Evolutionary conservation across 768 basidiomycete species (phyloP).

Genomic region (Lactarius quietus): DNA sequence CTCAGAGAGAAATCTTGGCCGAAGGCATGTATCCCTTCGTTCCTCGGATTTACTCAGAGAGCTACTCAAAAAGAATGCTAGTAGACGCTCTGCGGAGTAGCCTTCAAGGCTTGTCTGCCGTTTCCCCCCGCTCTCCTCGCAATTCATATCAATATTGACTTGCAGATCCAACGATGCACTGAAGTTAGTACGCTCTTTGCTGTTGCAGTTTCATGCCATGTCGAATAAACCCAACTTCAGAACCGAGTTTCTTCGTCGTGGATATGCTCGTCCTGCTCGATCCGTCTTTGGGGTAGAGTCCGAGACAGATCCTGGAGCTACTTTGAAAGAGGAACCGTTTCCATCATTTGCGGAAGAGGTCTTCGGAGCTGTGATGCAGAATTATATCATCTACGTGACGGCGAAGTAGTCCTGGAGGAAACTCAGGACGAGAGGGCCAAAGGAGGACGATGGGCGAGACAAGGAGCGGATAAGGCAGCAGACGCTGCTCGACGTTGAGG

Average conservation of each 20-base stretch:
- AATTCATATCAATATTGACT: conserved; percentile 67
- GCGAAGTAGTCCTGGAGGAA: conserved; percentile 82
- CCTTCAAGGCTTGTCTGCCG: conserved; percentile 44
- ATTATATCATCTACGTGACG: conserved; percentile 68
- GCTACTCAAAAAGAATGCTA: not conserved
- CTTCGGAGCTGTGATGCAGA: conserved; percentile 67
- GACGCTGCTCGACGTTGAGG: conserved; percentile 84
- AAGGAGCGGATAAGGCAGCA: conserved; percentile 86
- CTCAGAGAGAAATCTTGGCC: conserved; percentile 36
- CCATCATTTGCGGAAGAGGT: conserved; percentile 53
- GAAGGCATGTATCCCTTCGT: conserved; percentile 46
- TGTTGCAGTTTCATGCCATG: conserved; percentile 87
- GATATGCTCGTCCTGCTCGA: conserved; percentile 79
- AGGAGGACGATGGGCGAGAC: conserved; percentile 71
- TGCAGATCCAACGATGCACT: conserved; percentile 84
- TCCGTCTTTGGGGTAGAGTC: conserved; percentile 64
- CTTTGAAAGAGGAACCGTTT: conserved; percentile 53
- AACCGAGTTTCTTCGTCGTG: conserved; percentile 84
- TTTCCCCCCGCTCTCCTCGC: conserved; percentile 56
- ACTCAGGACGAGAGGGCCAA: conserved; percentile 70
- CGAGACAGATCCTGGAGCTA: conserved; percentile 54
- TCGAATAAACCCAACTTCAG: conserved; percentile 67
- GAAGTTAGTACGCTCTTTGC: conserved; percentile 80
- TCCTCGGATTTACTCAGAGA: not conserved
- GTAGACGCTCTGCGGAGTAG: conserved; percentile 56